A percentile compares a stretch with the other conserved stretches of the same genome.
These are phyloP conservation scores for Cucurbita pepo DNA, from an alignment of 306 rosid genomes.

Conservation along the genomic window DNA sequence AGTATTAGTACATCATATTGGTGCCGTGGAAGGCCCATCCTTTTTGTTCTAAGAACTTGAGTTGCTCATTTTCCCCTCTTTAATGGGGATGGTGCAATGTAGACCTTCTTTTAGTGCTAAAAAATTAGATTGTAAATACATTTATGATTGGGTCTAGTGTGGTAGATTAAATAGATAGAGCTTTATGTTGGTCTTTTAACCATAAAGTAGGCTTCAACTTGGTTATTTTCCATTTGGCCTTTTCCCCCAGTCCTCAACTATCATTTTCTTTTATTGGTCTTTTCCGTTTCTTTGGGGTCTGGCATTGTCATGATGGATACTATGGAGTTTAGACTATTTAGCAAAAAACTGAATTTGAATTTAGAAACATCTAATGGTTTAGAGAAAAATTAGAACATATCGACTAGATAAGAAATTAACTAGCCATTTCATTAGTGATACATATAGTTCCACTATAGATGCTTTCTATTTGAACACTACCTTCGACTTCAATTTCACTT, in stretches of 20 bases:
- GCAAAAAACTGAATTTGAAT: background rate
- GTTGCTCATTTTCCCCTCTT: background rate
- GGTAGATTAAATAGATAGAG: background rate
- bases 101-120: background rate
- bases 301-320: background rate
- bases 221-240: background rate
- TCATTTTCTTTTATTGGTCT: background rate
- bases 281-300: background rate
- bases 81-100: background rate
- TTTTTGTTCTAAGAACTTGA: background rate
- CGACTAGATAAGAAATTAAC: background rate
- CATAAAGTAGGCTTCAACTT: background rate
- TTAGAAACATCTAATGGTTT: background rate
- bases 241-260: background rate
- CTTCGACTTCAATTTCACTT: background rate
- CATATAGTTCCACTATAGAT: background rate
- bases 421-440: background rate
- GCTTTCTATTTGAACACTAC: background rate
- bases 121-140: background rate
- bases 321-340: background rate
- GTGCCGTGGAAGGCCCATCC: background rate
- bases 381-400: background rate
- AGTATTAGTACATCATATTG: background rate
- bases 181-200: background rate
- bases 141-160: background rate